A percentile compares a stretch with the other conserved stretches of the same genome.
These are phyloP conservation scores for Tetraselmis chui DNA, from an alignment of 139 green algal genomes.

Conservation along the genomic window DNA sequence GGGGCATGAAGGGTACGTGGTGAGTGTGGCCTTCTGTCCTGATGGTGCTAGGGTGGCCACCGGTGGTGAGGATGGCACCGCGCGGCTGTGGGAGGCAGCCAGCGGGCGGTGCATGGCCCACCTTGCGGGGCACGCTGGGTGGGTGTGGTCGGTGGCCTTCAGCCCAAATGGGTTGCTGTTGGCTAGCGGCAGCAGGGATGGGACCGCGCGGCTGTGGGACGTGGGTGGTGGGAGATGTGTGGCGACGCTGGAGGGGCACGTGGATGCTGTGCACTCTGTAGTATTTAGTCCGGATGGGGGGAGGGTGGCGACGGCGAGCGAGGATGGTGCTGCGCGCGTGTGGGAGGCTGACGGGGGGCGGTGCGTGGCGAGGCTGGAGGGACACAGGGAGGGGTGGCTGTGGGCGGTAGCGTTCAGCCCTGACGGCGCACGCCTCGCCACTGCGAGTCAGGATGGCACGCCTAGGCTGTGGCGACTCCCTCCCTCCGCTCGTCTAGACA, in stretches of 20 bases:
- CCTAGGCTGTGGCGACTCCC: background rate
- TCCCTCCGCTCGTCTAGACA: background rate
- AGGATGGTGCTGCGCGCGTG: background rate
- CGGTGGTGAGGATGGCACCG: background rate
- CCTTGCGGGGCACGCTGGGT: background rate
- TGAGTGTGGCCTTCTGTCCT: background rate
- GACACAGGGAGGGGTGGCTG: background rate
- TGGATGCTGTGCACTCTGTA: background rate
- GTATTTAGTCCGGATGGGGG: background rate
- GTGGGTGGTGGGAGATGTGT: background rate
- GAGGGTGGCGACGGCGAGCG: background rate
- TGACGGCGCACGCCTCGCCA: background rate
- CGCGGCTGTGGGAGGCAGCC: background rate
- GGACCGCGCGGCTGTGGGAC: background rate
- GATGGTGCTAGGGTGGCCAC: background rate
- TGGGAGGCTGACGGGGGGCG: background rate
- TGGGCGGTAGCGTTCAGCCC: background rate
- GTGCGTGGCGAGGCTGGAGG: background rate
- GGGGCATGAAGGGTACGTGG: background rate
- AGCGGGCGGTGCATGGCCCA: background rate
- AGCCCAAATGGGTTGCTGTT: background rate
- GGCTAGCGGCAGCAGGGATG: background rate
- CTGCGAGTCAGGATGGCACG: background rate
- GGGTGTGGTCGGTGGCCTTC: background rate
- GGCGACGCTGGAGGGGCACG: background rate